Conservation (phyloP, 1,139 yeast genomes). For the Zygosaccharomyces sapae region DNA sequence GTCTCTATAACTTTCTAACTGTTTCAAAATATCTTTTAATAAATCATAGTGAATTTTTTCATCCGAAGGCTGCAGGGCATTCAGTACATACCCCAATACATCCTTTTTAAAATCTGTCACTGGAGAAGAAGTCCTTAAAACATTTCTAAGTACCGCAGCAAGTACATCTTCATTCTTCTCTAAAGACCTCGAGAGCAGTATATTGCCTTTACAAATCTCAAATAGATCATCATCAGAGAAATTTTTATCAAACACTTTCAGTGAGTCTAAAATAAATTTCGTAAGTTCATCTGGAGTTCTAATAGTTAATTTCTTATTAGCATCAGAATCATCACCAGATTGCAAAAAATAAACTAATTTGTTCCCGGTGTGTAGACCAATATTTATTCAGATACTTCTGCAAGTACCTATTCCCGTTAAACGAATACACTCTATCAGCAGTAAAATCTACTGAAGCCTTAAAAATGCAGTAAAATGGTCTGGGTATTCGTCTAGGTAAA, state of each 20-base stretch:
- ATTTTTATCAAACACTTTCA: slow-evolving; percentile 1
- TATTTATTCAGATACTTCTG: slow-evolving; percentile 47
- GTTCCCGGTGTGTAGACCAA: slow-evolving; percentile 37
- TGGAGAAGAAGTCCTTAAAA: slow-evolving; percentile 6
- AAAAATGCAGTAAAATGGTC: slow-evolving; percentile 47
- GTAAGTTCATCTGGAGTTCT: slow-evolving; percentile 23
- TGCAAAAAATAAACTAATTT: slow-evolving; percentile 45
- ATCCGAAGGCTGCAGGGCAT: slow-evolving; percentile 10
- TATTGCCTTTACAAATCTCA: slow-evolving; percentile 38
- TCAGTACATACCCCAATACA: slow-evolving; percentile 24
- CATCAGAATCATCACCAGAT: slow-evolving; percentile 27
- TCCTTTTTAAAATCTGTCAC: slow-evolving; percentile 27
- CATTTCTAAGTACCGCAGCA: slow-evolving; percentile 12
- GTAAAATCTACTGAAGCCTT: slow-evolving; percentile 45
- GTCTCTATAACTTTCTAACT: slow-evolving; percentile 16
- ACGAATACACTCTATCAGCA: slow-evolving; percentile 45
- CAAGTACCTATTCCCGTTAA: slow-evolving; percentile 43
- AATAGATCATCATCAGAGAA: slow-evolving; percentile 24
- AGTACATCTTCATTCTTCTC: slow-evolving; percentile 14
- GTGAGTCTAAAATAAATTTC: slow-evolving; percentile 6
- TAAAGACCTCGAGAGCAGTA: slow-evolving; percentile 17
- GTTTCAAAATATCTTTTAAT: slow-evolving; percentile 10
- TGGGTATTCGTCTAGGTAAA: slow-evolving; percentile 37
- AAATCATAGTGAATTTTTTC: slow-evolving; percentile 8
- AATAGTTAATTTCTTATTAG: slow-evolving; percentile 17